These are phyloP conservation scores for Fusarium heterosporum DNA, from an alignment of 2,329 filamentous ascomycete genomes.

Conservation along the genomic window DNA sequence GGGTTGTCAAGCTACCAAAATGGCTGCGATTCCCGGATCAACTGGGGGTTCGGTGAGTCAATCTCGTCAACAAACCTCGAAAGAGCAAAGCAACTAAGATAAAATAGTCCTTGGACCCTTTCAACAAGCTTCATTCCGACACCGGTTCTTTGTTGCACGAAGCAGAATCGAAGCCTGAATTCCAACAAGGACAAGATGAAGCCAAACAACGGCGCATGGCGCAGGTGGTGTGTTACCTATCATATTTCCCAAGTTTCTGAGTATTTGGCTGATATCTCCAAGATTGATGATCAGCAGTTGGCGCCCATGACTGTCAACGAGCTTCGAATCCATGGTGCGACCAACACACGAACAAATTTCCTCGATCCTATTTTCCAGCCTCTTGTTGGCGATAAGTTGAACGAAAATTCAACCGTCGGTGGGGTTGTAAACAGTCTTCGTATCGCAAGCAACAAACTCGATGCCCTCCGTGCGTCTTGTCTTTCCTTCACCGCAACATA, in stretches of 20 bases:
- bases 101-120: conserved; percentile 51
- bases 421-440: conserved; percentile 82
- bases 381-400: conserved; percentile 75
- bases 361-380: conserved; percentile 85
- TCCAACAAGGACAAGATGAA: conserved; percentile 54
- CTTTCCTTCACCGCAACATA: conserved; percentile 21
- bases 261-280: conserved; percentile 33
- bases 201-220: conserved; percentile 55
- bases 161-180: conserved; percentile 53
- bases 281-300: conserved; percentile 77
- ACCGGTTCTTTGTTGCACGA: conserved; percentile 54
- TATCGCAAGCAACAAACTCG: conserved; percentile 77
- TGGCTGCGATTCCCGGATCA: conserved; percentile 51
- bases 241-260: background rate
- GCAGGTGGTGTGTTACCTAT: conserved; percentile 49
- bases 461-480: conserved; percentile 75
- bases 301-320: conserved; percentile 90
- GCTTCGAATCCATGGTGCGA: conserved; percentile 83
- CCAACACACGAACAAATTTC: conserved; percentile 85
- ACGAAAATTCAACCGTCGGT: conserved; percentile 78
- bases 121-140: conserved; percentile 56
- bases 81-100: conserved; percentile 38
- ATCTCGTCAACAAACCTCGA: background rate
- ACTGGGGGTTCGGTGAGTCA: conserved; percentile 48
- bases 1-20: conserved; percentile 42